phyloP scores from a whole-genome alignment of 169 alveolate species.

The Plasmodium sp. region DNA sequence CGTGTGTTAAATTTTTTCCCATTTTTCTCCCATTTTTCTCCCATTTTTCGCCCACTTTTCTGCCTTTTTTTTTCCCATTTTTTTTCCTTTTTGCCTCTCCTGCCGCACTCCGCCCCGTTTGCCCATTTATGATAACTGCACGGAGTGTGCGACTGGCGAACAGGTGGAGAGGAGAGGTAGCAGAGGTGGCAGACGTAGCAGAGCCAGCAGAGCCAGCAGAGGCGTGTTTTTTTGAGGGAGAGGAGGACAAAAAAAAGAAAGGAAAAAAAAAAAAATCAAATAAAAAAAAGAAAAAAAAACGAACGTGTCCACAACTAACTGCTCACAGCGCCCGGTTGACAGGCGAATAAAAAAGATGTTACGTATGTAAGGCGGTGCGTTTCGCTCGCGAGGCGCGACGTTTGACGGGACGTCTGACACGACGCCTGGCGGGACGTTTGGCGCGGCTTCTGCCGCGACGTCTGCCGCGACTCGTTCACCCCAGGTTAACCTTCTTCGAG shows the following conservation, averaged over 20 bases:
- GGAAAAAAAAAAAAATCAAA: too few species aligned
- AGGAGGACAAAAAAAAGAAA: background rate
- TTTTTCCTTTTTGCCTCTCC: background rate
- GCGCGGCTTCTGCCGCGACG: too few species aligned
- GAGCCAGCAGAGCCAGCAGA: background rate
- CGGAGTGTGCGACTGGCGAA: background rate
- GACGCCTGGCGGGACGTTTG: too few species aligned
- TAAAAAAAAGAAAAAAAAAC: too few species aligned
- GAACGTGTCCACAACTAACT: background rate
- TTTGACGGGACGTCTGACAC: too few species aligned
- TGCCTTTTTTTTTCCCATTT: too few species aligned
- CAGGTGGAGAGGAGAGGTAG: background rate
- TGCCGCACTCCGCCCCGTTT: background rate
- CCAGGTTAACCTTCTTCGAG: conserved; percentile 34
- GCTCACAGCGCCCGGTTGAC: background rate
- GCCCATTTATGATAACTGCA: background rate
- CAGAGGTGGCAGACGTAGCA: too few species aligned
- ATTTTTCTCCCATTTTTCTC: background rate
- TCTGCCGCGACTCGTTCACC: background rate
- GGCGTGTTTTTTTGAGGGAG: background rate
- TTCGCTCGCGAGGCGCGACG: background rate
- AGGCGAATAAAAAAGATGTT: background rate
- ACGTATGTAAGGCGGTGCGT: background rate
- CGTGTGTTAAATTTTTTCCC: background rate
- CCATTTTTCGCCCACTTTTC: background rate